Evolutionary conservation across 352 stramenopile species (phyloP).

Genomic region (Globisporangium paroecandrum): DNA sequence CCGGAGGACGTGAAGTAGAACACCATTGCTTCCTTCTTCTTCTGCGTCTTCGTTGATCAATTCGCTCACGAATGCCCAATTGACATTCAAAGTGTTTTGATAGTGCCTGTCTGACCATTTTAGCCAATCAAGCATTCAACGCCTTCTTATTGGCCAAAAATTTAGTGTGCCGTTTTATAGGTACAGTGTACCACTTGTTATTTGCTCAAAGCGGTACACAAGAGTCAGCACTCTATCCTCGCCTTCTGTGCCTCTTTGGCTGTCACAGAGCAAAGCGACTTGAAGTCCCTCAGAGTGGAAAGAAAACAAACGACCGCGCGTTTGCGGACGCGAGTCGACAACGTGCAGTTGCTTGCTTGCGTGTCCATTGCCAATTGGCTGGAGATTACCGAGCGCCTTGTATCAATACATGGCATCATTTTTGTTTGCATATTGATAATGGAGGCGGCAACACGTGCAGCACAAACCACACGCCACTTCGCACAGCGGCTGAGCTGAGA

Average conservation of each 20-base stretch:
- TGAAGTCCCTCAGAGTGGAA: not conserved
- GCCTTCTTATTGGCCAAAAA: not conserved
- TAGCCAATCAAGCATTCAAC: not conserved
- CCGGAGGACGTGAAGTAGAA: slow-evolving; percentile 85
- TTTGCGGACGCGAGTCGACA: not conserved
- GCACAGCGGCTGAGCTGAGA: not conserved
- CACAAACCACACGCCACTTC: not conserved
- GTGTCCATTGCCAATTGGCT: not conserved
- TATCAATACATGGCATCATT: not conserved
- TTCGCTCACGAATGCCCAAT: not conserved
- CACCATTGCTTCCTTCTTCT: slow-evolving; percentile 37
- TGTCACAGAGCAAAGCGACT: not conserved
- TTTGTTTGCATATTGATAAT: not conserved
- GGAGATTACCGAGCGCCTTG: not conserved
- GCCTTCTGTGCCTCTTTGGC: not conserved
- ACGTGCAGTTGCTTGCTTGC: not conserved
- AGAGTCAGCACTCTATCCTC: not conserved
- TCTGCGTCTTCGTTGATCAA: not conserved
- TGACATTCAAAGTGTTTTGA: not conserved
- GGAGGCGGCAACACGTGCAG: not conserved
- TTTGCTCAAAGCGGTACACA: not conserved
- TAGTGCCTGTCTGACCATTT: not conserved
- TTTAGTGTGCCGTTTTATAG: too few species aligned
- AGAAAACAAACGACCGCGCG: not conserved
- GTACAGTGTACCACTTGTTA: not conserved